These are phyloP conservation scores for Epichloe sylvatica DNA, from an alignment of 2,329 filamentous ascomycete species.

Conservation along the genomic window DNA sequence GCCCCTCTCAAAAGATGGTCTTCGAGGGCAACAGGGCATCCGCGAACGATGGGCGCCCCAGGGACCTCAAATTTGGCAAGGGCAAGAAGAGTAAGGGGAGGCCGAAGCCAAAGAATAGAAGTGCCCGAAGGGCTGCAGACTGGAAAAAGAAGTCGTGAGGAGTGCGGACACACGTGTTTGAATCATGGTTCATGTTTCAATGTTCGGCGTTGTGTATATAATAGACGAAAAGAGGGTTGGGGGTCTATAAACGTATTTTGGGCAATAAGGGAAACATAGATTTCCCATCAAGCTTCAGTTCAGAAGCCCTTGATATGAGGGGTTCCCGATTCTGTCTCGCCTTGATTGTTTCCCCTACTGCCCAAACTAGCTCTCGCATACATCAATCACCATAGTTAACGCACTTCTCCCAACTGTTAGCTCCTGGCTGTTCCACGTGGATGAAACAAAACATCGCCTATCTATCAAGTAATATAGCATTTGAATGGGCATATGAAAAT, in stretches of 20 bases:
- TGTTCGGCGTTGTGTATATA: background rate
- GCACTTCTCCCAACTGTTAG: too few relatives aligned
- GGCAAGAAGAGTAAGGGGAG: constrained; percentile 39
- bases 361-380: too few relatives aligned
- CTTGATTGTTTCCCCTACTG: too few relatives aligned
- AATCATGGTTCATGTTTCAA: background rate
- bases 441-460: background rate
- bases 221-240: background rate
- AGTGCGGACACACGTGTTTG: background rate
- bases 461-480: background rate
- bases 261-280: background rate
- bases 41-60: constrained; percentile 48
- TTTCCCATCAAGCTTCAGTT: too few relatives aligned
- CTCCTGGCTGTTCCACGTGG: background rate
- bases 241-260: background rate
- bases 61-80: constrained; percentile 33
- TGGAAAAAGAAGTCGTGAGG: constrained; percentile 29
- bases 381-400: too few relatives aligned
- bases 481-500: background rate
- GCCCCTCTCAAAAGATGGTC: constrained; percentile 51
- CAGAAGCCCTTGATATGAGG: too few relatives aligned
- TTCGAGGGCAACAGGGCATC: constrained; percentile 71
- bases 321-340: too few relatives aligned
- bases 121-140: constrained; percentile 26
- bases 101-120: constrained; percentile 22